Percentiles rank a stretch among this genome's conserved stretches.
Conservation (phyloP, 2,329 filamentous ascomycete species). For the Trichoderma lentiforme region DNA sequence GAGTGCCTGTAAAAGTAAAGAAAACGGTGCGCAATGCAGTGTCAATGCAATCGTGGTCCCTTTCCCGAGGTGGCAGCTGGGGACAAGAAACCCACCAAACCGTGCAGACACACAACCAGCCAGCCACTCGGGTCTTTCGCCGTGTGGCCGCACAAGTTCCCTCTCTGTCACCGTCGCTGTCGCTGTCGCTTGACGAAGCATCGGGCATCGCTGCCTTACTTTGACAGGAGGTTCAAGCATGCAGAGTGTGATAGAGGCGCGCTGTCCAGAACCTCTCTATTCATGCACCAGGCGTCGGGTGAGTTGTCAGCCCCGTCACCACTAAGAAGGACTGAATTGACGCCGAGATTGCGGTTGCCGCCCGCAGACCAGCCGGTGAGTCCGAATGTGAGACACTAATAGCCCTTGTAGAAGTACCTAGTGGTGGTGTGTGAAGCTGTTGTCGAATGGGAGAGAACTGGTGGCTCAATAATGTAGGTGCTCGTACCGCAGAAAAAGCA, state of each 20-base stretch:
- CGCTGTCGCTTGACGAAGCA: neutral
- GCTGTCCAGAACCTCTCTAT: neutral
- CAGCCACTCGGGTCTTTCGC: slow-evolving; percentile 2
- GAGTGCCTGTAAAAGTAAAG: neutral
- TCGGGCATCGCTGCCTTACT: slow-evolving; percentile 3
- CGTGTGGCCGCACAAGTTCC: neutral
- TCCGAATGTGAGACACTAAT: neutral
- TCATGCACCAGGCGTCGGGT: neutral
- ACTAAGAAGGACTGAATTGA: neutral
- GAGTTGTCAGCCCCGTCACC: neutral
- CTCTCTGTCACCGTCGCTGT: neutral
- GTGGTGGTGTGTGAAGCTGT: neutral
- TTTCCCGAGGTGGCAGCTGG: neutral
- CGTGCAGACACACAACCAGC: neutral
- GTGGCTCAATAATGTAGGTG: neutral
- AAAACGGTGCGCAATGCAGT: neutral
- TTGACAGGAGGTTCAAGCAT: neutral
- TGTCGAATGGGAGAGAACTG: neutral
- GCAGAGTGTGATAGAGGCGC: neutral
- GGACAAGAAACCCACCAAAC: neutral
- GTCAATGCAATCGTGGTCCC: neutral
- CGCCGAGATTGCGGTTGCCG: neutral
- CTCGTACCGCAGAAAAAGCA: neutral
- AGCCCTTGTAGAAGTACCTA: neutral
- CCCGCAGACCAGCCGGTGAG: neutral